A percentile compares a stretch with the other conserved stretches of the same genome.
phyloP scores from a whole-genome alignment of 345 rosid species.

The Moricandia moricandioides region DNA sequence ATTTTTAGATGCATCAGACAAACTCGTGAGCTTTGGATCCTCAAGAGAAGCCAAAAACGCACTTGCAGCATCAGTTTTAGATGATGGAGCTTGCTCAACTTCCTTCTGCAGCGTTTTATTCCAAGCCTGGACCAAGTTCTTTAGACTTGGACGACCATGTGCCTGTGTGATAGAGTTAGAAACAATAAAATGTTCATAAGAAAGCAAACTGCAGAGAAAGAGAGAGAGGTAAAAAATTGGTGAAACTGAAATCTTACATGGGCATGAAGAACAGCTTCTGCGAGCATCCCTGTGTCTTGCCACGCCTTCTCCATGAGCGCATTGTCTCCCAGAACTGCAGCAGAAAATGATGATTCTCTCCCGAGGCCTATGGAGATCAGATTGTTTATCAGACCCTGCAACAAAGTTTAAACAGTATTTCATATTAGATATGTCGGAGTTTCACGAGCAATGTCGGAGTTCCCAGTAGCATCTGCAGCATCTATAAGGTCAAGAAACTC shows the following conservation, averaged over 20 bases:
- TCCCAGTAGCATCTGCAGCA: conserved; percentile 99
- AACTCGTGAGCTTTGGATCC: too few relatives aligned
- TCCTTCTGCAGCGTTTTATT: too few relatives aligned
- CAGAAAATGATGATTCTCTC: conserved; percentile 92
- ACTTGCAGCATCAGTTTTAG: too few relatives aligned
- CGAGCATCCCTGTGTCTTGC: conserved; percentile 99
- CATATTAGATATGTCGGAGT: too few relatives aligned
- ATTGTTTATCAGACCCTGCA: conserved; percentile 85
- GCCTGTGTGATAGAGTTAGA: conserved; percentile 6
- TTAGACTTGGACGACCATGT: too few relatives aligned
- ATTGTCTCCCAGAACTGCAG: conserved; percentile 93
- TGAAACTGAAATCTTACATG: too few relatives aligned
- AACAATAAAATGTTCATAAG: neutral
- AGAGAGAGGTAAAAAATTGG: neutral
- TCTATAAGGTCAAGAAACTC: conserved; percentile 97
- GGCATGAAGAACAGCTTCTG: too few relatives aligned
- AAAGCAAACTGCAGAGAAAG: neutral
- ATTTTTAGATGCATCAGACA: too few relatives aligned
- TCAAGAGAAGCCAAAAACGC: too few relatives aligned
- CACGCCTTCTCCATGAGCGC: conserved; percentile 98
- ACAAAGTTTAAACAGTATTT: too few relatives aligned
- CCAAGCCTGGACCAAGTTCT: too few relatives aligned
- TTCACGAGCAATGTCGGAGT: conserved; percentile 86
- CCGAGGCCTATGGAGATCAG: conserved; percentile 85
- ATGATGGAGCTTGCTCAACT: too few relatives aligned